phyloP scores from a whole-genome alignment of 306 rosid species.

The Cucumis sativus region DNA sequence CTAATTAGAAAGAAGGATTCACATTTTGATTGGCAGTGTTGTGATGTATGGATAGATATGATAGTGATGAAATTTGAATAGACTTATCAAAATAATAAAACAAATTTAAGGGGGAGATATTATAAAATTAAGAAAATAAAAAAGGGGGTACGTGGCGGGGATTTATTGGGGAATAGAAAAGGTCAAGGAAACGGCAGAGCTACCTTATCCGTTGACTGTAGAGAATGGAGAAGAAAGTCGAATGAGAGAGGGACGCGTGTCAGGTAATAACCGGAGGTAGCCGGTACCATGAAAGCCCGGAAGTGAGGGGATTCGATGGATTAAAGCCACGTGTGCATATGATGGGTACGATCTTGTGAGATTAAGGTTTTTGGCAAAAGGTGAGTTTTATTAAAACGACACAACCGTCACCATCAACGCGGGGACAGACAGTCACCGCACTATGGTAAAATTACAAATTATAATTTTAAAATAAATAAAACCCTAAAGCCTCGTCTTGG shows the following conservation, averaged over 20 bases:
- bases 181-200: neutral
- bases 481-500: constrained; percentile 7
- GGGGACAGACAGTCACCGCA: neutral
- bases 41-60: no score
- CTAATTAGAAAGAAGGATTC: no score
- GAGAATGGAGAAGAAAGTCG: rapidly evolving
- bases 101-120: neutral
- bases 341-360: neutral
- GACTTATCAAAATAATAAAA: neutral
- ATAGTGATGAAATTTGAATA: neutral
- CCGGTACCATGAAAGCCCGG: neutral
- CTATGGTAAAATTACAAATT: neutral
- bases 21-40: no score
- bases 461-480: neutral
- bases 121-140: neutral
- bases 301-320: neutral
- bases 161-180: neutral
- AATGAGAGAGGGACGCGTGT: neutral
- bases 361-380: neutral
- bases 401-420: neutral
- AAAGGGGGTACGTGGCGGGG: neutral
- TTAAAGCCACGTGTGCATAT: neutral
- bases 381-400: neutral
- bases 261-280: neutral
- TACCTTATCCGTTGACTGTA: neutral